Conservation (phyloP, 2,329 filamentous ascomycete species). For the Nemania abortiva region DNA sequence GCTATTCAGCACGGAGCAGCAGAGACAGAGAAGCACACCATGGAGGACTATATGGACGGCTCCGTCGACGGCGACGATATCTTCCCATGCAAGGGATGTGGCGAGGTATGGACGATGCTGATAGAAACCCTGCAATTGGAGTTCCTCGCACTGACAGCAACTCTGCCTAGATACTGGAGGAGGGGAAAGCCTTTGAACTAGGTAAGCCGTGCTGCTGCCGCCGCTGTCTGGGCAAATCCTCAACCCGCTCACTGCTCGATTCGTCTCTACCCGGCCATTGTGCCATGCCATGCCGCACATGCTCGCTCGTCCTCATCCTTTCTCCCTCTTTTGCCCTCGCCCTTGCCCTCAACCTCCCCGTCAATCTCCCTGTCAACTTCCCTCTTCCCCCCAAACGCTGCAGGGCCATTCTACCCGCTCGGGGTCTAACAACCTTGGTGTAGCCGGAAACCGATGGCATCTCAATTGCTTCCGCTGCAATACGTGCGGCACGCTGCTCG, state of each 20-base stretch:
- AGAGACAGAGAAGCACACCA: slow-evolving; percentile 53
- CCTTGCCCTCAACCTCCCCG: too few species aligned
- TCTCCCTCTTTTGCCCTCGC: too few species aligned
- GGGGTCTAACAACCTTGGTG: slow-evolving; percentile 43
- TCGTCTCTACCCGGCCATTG: slow-evolving; percentile 1
- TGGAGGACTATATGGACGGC: slow-evolving; percentile 73
- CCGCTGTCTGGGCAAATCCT: not conserved
- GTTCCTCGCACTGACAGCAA: slow-evolving; percentile 42
- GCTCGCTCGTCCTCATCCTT: not conserved
- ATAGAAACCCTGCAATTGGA: not conserved
- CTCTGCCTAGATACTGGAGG: slow-evolving; percentile 83
- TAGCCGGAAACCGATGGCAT: slow-evolving; percentile 97
- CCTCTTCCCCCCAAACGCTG: not conserved
- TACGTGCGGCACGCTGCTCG: slow-evolving; percentile 92
- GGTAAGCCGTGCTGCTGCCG: slow-evolving; percentile 66
- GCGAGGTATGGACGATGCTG: slow-evolving; percentile 73
- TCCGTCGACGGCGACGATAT: slow-evolving; percentile 83
- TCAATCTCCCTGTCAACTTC: too few species aligned
- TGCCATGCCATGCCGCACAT: not conserved
- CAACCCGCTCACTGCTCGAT: not conserved
- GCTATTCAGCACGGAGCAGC: slow-evolving; percentile 32
- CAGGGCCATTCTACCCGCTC: slow-evolving; percentile 18
- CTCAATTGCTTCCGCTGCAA: slow-evolving; percentile 99
- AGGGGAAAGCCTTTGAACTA: slow-evolving; percentile 98
- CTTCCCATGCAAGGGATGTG: slow-evolving; percentile 92